Percentiles rank a stretch among this genome's conserved stretches.
These are phyloP conservation scores for Paradendryphiella salina DNA, from an alignment of 2,329 filamentous ascomycete species.

Conservation along the genomic window DNA sequence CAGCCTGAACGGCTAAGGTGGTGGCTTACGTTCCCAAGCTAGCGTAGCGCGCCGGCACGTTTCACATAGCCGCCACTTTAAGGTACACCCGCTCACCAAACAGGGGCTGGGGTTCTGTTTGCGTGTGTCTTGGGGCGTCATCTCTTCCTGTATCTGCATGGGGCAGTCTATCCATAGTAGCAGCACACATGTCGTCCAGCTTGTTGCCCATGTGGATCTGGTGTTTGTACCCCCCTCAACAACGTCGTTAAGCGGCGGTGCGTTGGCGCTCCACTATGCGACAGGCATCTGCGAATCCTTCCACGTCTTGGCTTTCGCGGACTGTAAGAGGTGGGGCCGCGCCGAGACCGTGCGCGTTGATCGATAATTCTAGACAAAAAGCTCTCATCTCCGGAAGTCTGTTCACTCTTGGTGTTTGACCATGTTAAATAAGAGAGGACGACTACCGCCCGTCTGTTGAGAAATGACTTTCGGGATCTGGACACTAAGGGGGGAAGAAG, in stretches of 20 bases:
- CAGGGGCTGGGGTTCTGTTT: constrained; percentile 1
- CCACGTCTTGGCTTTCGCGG: constrained; percentile 6
- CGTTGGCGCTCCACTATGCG: neutral
- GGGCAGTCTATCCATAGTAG: neutral
- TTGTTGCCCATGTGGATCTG: neutral
- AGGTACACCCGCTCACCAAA: constrained; percentile 13
- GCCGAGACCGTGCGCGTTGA: constrained; percentile 8
- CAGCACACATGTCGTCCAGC: neutral
- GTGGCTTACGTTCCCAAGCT: constrained; percentile 7
- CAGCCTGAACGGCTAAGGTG: constrained; percentile 2
- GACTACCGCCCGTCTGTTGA: constrained; percentile 3
- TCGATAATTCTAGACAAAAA: constrained; percentile 11
- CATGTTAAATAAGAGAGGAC: constrained; percentile 3
- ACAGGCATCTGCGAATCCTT: constrained; percentile 5
- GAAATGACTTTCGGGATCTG: constrained; percentile 3
- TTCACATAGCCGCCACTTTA: constrained; percentile 15
- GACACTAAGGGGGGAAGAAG: neutral
- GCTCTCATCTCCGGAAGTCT: constrained; percentile 9
- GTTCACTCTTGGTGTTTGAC: constrained; percentile 5
- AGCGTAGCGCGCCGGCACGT: constrained; percentile 5
- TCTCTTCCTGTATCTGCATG: neutral
- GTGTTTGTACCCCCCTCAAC: neutral
- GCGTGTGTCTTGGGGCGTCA: neutral
- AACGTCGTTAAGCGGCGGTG: constrained; percentile 1
- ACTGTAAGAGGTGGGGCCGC: constrained; percentile 10